Evolutionary conservation across 164 flowering plant genomes (phyloP).

Genomic region (Vitis labrusca): DNA sequence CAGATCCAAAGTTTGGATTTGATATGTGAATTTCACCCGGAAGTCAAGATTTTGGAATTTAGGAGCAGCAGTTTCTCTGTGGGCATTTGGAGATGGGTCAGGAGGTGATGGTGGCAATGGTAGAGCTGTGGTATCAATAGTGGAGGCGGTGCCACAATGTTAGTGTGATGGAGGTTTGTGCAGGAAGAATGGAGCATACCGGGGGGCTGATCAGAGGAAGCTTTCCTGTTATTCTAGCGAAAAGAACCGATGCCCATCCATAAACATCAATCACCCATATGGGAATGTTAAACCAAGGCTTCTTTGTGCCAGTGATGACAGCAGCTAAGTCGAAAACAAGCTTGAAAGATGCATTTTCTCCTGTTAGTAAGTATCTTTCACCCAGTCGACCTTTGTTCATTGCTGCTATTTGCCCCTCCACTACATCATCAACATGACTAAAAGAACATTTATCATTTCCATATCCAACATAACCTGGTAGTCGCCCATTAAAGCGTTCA

Average conservation of each 20-base stretch:
- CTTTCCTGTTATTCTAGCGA: constrained; percentile 64
- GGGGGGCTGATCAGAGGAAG: constrained; percentile 90
- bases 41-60: too few relatives aligned
- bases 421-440: constrained; percentile 88
- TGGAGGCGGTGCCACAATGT: too few relatives aligned
- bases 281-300: constrained; percentile 68
- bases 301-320: constrained; percentile 52
- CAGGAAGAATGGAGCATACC: constrained; percentile 37
- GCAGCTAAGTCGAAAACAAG: constrained; percentile 79
- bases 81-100: too few relatives aligned
- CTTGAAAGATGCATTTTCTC: constrained; percentile 86
- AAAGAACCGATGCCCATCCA: constrained; percentile 69
- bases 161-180: too few relatives aligned
- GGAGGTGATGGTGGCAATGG: too few relatives aligned
- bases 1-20: too few relatives aligned
- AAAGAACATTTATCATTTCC: constrained; percentile 72
- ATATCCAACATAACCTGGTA: constrained; percentile 84
- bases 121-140: too few relatives aligned
- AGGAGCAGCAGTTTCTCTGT: too few relatives aligned
- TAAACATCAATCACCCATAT: constrained; percentile 56
- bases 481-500: constrained; percentile 81
- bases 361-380: constrained; percentile 86
- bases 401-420: constrained; percentile 79
- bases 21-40: too few relatives aligned
- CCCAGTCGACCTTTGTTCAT: constrained; percentile 68